Evolutionary conservation across 768 basidiomycete species (phyloP), one percentile per base, ranked within the genome.

Genomic region (Lepiota subincarnata): DNA sequence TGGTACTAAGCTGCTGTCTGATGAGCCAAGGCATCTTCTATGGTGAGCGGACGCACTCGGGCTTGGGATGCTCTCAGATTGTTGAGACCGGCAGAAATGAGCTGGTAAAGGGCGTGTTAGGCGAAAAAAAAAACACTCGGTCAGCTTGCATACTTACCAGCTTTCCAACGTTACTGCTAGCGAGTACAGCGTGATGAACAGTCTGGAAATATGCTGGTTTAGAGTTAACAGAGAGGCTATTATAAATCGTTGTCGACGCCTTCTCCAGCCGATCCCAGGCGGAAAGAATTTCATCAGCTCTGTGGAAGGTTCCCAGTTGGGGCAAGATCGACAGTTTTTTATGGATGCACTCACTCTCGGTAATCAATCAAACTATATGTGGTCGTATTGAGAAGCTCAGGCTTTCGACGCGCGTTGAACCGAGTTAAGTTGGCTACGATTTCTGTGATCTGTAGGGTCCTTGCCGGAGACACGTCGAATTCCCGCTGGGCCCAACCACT

Each of bases 151-250:
- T 11, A 44, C 64, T 26, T 28, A 72, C 70, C 73, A 87, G 75
- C 53, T 76, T 74, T 13, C 74, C 78, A 24, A 86, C 63, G 45
- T 81, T 86, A 41, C 73, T 69, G 57, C 79, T 81, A 0, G 84
- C 84, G 45, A 78, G 64, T 16, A 84, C 75, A 3, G 84, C 80
- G 59, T 86, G 83, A 26, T 84, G 82, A 1, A 90, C 77, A n/a
- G 84, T 73, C 63, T 90, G 76, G 77, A 81, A 88, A 71, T 81
- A 89, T 0, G 86, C 79, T 1, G 83, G 73, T 59, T 84, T 70
- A 53, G 67, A 73, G 1, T 59, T 70, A 14, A 68, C 55, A 0
- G 78, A 65, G 4, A 88, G 68, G n/a, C 66, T 67, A 60, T 82
- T 72, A 65, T 82, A 85, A 5, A 88, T 70, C 4, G 70, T 64